These are phyloP conservation scores for Colletotrichum tamarilloi DNA, from an alignment of 2,329 filamentous ascomycete genomes.

Conservation along the genomic window DNA sequence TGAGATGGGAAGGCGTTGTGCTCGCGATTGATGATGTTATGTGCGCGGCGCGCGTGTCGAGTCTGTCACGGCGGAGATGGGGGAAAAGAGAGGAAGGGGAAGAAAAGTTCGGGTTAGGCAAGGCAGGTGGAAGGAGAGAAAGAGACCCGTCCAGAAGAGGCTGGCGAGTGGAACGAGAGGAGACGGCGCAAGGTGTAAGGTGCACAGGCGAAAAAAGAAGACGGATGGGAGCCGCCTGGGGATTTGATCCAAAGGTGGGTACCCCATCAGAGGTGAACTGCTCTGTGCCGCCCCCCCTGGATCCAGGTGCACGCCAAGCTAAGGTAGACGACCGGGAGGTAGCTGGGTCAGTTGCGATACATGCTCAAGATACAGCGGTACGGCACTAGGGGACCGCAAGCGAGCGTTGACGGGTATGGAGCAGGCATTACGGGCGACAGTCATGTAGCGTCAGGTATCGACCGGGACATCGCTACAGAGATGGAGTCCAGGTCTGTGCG, in stretches of 20 bases:
- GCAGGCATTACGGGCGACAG: background rate
- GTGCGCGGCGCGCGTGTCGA: slow-evolving; percentile 30
- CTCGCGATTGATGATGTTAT: slow-evolving; percentile 24
- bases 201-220: slow-evolving; percentile 21
- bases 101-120: slow-evolving; percentile 27
- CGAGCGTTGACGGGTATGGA: background rate
- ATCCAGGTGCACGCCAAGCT: slow-evolving; percentile 25
- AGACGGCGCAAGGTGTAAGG: slow-evolving; percentile 23
- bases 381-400: background rate
- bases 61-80: slow-evolving; percentile 32
- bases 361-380: slow-evolving; percentile 6
- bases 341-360: slow-evolving; percentile 13
- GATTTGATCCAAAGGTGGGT: slow-evolving; percentile 12
- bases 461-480: slow-evolving; percentile 5
- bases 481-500: slow-evolving; percentile 25
- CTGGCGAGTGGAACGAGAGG: slow-evolving; percentile 34
- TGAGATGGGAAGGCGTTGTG: background rate
- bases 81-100: slow-evolving; percentile 22
- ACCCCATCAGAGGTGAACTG: slow-evolving; percentile 26
- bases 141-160: slow-evolving; percentile 30
- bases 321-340: slow-evolving; percentile 11
- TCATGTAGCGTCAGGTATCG: slow-evolving; percentile 15
- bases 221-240: slow-evolving; percentile 33
- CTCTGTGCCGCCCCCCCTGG: slow-evolving; percentile 21
- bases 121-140: slow-evolving; percentile 25